Evolutionary conservation across 345 rosid genomes (phyloP), one percentile per base, ranked within the genome.

Genomic region (Draba incana): DNA sequence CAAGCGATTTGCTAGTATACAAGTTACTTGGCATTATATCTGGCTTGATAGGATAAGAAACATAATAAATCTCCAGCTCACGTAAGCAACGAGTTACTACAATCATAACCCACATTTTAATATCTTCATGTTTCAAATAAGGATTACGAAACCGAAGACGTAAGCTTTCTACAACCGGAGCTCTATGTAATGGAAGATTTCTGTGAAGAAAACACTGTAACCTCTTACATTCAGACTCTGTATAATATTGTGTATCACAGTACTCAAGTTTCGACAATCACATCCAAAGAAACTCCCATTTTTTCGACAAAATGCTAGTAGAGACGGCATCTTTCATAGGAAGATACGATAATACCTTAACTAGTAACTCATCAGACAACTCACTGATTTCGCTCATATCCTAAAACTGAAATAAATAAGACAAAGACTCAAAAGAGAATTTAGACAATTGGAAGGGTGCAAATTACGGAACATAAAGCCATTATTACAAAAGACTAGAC

Each of bases 201-300:
- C 35, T 30, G 35, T 30, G 35, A 2, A 30, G 35, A 30, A 30
- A 4, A 30, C 35, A 30, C 35, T 4, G 35, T 30, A 30, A 4
- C 35, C 35, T 30, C 35, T 30, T 30, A 1, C 35, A 30, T 2
- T 30, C 35, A 30, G 5, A 30, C 4, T 30, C 35, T 4, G 35
- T n/a, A n/a, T n/a, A 30, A 30, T 30, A 30, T 25, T 27, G 6
- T 11, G 1, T 12, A 27, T 0, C 2, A 31, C 12, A 2, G 30
- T 24, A 24, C 3, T 58, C 31, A 3, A 63, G 56, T 23, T 12
- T 8, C 47, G 45, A 45, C 23, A 47, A 33, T 45, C 8, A 63
- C 68, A 63, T 63, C 68, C 56, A 63, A 35, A 63, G 35, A 47
- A 48, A 48, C 45, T 63, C 3, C 56, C 56, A 47, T 5, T n/a